Evolutionary conservation across 2,329 filamentous ascomycete genomes (phyloP).

Genomic region (Diatrype stigma): DNA sequence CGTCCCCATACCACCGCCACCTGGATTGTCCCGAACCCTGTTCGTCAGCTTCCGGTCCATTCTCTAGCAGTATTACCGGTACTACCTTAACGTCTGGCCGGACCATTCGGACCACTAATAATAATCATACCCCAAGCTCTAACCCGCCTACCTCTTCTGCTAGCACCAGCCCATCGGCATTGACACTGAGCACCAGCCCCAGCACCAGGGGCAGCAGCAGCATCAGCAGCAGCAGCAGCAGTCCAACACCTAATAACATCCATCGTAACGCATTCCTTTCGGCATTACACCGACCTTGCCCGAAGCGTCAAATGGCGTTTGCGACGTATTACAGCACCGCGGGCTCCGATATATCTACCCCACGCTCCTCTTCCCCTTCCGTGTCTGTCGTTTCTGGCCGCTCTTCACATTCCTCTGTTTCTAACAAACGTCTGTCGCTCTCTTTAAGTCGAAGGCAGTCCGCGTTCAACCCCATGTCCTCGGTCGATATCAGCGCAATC

Average conservation of each 20-base stretch:
- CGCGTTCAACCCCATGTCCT: constrained; percentile 51
- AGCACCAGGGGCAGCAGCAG: constrained; percentile 14
- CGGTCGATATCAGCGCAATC: constrained; percentile 53
- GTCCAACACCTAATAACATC: constrained; percentile 13
- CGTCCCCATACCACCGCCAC: constrained; percentile 9
- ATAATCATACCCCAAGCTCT: neutral
- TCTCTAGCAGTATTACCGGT: constrained; percentile 26
- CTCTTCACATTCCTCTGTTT: constrained; percentile 47
- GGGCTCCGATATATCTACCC: constrained; percentile 50
- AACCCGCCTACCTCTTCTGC: neutral
- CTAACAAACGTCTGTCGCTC: constrained; percentile 48
- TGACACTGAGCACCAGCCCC: neutral
- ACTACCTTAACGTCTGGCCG: constrained; percentile 13
- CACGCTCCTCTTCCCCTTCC: constrained; percentile 50
- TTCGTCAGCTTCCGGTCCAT: constrained; percentile 25
- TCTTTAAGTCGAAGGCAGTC: constrained; percentile 47
- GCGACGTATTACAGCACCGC: constrained; percentile 39
- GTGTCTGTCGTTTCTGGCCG: constrained; percentile 43
- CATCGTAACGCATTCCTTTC: constrained; percentile 16
- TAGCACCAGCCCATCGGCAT: constrained; percentile 7
- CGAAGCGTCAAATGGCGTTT: constrained; percentile 38
- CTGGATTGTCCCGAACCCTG: constrained; percentile 24
- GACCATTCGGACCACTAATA: neutral
- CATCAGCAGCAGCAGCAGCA: constrained; percentile 13
- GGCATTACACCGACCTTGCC: constrained; percentile 17